phyloP scores from a whole-genome alignment of 202 grass and related monocot species.

The Cymbopogon flexuosus region DNA sequence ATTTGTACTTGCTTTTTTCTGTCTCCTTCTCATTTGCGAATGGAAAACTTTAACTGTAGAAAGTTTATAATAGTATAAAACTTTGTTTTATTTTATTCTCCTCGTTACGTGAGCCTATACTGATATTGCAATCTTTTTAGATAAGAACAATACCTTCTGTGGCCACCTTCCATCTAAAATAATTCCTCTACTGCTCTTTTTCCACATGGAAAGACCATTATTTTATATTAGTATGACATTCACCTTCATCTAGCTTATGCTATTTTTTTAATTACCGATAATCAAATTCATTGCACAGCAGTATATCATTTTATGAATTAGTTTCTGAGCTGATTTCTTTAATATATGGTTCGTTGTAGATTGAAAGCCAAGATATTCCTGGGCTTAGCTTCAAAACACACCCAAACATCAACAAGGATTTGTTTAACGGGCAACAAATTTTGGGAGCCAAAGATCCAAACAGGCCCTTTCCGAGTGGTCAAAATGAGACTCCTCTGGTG shows the following conservation, averaged over 20 bases:
- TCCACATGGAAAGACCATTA: neutral
- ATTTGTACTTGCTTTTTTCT: neutral
- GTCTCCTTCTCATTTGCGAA: neutral
- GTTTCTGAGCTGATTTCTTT: conserved; percentile 5
- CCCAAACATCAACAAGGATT: conserved; percentile 78
- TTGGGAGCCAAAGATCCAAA: conserved; percentile 91
- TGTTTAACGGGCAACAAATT: conserved; percentile 77
- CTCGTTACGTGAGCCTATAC: neutral
- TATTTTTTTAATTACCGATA: neutral
- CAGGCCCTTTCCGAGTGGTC: conserved; percentile 82
- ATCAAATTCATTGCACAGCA: neutral
- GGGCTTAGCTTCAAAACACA: conserved; percentile 86
- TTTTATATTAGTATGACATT: neutral
- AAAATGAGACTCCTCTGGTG: conserved; percentile 80
- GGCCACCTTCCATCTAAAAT: neutral
- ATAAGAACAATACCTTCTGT: neutral
- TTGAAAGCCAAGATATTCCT: conserved; percentile 64
- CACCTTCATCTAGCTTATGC: neutral
- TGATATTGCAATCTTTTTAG: neutral
- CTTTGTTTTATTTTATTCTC: neutral
- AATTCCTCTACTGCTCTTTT: neutral
- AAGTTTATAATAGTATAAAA: neutral
- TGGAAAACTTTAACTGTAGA: neutral
- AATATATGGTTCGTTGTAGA: conserved; percentile 42
- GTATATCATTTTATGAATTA: neutral